Evolutionary conservation across 2,329 filamentous ascomycete species (phyloP), one percentile per base, ranked within the genome.

Genomic region (Alternaria brassicae): DNA sequence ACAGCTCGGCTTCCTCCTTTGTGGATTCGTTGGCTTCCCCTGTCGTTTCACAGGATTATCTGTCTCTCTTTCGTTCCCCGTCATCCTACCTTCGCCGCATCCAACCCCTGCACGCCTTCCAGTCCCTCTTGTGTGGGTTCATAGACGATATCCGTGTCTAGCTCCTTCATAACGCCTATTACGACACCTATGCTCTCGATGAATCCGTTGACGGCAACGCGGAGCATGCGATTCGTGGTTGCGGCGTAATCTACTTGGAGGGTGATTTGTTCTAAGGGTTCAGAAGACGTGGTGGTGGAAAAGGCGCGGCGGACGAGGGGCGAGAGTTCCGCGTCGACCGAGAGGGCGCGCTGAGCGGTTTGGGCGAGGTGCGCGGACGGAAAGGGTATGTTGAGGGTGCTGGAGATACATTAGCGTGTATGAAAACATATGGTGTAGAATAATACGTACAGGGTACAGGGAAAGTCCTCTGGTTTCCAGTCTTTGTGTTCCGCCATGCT

Each of bases 201-300:
- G 78, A 97, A 97, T 9, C 93, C 92, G 80, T 98, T 98, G 56
- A 97, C 93, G 3, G 94, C 91, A 2, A 99, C 95, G 42, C 95
- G 89, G 58, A 99, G 84, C 94, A 98, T 98, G 68, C 95, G 89
- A 76, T 97, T 97, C 19, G 95, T 98, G 0, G 92, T 92, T 1
- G 95, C 95, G 54, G 84, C 86, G 80, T 98, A 98, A 60, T 90
- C 85, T 9, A 91, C 90, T 60, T 85, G 83, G 48, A 98, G 82
- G 4, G 93, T 79, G 1, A 81, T 68, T 77, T 75, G 63, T 15
- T 67, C 58, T 13, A 53, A 15, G 64, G 58, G 36, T 64, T 41
- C 6, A 40, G 58, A 27, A 15, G 57, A 53, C 3, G 67, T 61
- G 23, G 72, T 78, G 49, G 92, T 82, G 39, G 84, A 82, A 65